Evolutionary conservation across 2,329 filamentous ascomycete genomes (phyloP).

Genomic region (Orbilia blumenaviensis): DNA sequence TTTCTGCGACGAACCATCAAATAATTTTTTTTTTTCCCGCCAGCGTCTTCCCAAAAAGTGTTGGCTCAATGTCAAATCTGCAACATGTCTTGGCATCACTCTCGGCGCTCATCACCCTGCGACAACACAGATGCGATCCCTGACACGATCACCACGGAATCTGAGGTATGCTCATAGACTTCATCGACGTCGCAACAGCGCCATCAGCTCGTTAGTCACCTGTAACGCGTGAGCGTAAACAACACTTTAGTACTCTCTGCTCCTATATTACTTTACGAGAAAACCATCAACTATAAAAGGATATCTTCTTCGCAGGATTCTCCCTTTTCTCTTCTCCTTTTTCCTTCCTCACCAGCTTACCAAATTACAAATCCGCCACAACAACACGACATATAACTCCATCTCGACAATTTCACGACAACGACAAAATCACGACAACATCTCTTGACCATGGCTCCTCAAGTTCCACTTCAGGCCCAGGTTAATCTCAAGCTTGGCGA

Average conservation of each 20-base stretch:
- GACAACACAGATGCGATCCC: slow-evolving; percentile 8
- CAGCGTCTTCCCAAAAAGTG: slow-evolving; percentile 27
- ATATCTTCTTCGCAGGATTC: not conserved
- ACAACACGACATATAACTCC: slow-evolving; percentile 2
- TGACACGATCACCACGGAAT: not conserved
- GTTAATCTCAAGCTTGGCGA: slow-evolving; percentile 43
- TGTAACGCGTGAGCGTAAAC: too few species aligned
- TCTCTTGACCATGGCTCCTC: slow-evolving; percentile 34
- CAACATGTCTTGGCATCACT: not conserved
- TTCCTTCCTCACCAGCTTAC: not conserved
- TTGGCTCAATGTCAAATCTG: slow-evolving; percentile 27
- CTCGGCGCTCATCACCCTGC: slow-evolving; percentile 14
- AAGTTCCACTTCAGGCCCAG: slow-evolving; percentile 32
- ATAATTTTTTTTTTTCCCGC: slow-evolving; percentile 43
- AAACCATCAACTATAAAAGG: not conserved
- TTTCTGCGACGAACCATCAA: slow-evolving; percentile 32
- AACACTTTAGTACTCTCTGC: too few species aligned
- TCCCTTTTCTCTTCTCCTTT: not conserved
- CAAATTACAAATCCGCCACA: not conserved
- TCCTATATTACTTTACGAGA: too few species aligned
- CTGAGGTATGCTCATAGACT: not conserved
- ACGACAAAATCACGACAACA: not conserved
- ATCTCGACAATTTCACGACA: not conserved
- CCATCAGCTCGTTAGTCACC: not conserved
- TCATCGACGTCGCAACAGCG: too few species aligned